Evolutionary conservation across 2,329 filamentous ascomycete genomes (phyloP).

Genomic region (Xylariaceae sp.): DNA sequence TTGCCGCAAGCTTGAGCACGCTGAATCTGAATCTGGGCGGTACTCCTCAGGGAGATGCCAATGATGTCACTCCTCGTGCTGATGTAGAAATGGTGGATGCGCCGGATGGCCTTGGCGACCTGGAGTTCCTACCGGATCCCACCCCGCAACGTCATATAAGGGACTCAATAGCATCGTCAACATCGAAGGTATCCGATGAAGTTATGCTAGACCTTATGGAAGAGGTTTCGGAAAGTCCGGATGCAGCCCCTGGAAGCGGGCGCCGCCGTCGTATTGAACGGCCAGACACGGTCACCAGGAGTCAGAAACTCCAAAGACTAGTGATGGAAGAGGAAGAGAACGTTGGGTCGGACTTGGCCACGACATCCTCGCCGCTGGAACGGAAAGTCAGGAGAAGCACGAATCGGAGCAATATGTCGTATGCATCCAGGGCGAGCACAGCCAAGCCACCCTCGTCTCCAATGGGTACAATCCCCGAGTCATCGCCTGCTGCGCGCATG

Average conservation of each 20-base stretch:
- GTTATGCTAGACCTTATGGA: constrained; percentile 29
- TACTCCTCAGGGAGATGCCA: constrained; percentile 16
- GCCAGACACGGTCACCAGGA: constrained; percentile 36
- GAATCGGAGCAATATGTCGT: constrained; percentile 26
- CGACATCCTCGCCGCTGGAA: constrained; percentile 41
- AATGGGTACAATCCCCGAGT: constrained; percentile 17
- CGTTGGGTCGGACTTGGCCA: constrained; percentile 28
- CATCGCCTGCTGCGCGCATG: constrained; percentile 20
- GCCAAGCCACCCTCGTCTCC: constrained; percentile 19
- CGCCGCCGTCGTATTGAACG: constrained; percentile 39
- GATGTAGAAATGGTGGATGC: constrained; percentile 1
- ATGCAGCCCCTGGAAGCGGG: constrained; percentile 51
- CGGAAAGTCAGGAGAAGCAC: constrained; percentile 38
- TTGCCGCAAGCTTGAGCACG: constrained; percentile 9
- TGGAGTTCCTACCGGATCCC: constrained; percentile 19
- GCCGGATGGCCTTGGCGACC: constrained; percentile 12
- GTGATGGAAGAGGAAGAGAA: constrained; percentile 32
- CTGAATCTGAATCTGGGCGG: constrained; percentile 20
- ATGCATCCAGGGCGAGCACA: constrained; percentile 28
- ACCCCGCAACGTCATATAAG: constrained; percentile 17
- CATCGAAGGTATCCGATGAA: constrained; percentile 20
- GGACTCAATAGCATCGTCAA: constrained; percentile 20
- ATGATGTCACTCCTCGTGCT: constrained; percentile 8
- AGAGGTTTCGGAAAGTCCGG: constrained; percentile 50
- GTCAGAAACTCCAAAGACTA: constrained; percentile 40